Evolutionary conservation across 768 basidiomycete species (phyloP).

Genomic region (Panaeolus papilionaceus): DNA sequence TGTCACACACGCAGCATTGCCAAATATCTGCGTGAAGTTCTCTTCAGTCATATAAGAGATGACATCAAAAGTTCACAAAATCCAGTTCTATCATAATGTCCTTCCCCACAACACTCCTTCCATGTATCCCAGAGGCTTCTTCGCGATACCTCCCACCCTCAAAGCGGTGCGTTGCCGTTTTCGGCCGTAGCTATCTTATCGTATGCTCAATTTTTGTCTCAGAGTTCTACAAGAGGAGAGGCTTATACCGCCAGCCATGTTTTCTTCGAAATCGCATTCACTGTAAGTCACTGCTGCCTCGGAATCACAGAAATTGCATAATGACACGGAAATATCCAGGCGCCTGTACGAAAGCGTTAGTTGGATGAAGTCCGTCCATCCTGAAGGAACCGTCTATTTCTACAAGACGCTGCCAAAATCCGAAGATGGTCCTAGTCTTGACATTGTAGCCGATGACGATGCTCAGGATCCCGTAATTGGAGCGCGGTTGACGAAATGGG

Average conservation of each 20-base stretch:
- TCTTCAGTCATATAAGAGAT: no score
- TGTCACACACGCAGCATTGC: no score
- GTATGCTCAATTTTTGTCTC: background rate
- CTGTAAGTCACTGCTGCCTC: background rate
- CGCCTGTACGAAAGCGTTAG: conserved; percentile 50
- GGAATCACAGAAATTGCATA: background rate
- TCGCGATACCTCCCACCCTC: background rate
- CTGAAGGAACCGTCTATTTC: conserved; percentile 69
- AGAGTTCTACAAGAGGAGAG: background rate
- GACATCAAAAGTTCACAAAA: background rate
- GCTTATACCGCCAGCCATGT: background rate
- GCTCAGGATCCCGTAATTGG: conserved; percentile 44
- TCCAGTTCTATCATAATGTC: background rate
- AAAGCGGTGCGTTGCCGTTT: background rate
- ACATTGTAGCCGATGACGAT: conserved; percentile 63
- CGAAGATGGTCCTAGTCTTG: conserved; percentile 29
- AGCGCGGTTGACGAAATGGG: conserved; percentile 44
- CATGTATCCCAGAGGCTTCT: background rate
- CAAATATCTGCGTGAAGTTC: no score
- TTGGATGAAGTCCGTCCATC: conserved; percentile 59
- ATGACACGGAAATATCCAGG: conserved; percentile 28
- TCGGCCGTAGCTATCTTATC: background rate
- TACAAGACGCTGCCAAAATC: conserved; percentile 29
- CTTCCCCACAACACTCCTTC: background rate
- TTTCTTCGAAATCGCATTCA: background rate